Conservation (phyloP, 495 filamentous ascomycete genomes). For the Hyphodiscus hymeniophilus region DNA sequence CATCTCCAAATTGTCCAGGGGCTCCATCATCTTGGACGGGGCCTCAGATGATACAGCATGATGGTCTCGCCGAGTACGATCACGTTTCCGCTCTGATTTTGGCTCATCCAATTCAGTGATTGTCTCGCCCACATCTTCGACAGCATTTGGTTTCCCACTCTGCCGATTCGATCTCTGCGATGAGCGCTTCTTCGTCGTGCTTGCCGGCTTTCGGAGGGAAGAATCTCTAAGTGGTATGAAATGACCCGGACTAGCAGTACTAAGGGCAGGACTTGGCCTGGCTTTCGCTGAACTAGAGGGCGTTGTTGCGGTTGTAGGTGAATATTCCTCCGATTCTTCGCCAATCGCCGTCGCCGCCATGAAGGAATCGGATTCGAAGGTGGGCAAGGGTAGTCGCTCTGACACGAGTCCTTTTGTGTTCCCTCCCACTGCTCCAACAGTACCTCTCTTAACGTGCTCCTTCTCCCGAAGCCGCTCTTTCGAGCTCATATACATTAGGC, state of each 20-base stretch:
- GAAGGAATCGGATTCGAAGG: conserved; percentile 32
- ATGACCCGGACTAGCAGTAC: conserved; percentile 28
- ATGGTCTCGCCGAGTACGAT: conserved; percentile 14
- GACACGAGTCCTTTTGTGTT: conserved; percentile 24
- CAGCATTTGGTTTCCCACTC: conserved; percentile 23
- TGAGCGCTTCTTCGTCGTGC: conserved; percentile 15
- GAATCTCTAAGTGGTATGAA: conserved; percentile 61
- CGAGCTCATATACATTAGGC: conserved; percentile 53
- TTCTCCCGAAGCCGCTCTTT: conserved; percentile 46
- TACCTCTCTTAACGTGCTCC: conserved; percentile 41
- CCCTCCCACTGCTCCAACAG: conserved; percentile 21
- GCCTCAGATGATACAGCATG: conserved; percentile 25
- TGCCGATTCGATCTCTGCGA: conserved; percentile 19
- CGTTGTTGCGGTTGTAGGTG: conserved; percentile 4
- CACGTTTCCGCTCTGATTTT: conserved; percentile 9
- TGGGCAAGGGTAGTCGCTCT: conserved; percentile 14
- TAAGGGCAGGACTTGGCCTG: conserved; percentile 24
- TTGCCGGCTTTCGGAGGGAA: conserved; percentile 50
- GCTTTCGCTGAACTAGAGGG: conserved; percentile 14
- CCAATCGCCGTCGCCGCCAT: conserved; percentile 43
- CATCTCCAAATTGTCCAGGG: conserved; percentile 22
- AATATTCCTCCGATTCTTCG: conserved; percentile 34
- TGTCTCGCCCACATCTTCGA: conserved; percentile 20
- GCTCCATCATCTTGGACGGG: conserved; percentile 26
- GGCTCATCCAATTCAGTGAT: conserved; percentile 19